Base-by-base conservation (phyloP, 768 basidiomycete species). In the Candolleomyces aberdarensis region DNA sequence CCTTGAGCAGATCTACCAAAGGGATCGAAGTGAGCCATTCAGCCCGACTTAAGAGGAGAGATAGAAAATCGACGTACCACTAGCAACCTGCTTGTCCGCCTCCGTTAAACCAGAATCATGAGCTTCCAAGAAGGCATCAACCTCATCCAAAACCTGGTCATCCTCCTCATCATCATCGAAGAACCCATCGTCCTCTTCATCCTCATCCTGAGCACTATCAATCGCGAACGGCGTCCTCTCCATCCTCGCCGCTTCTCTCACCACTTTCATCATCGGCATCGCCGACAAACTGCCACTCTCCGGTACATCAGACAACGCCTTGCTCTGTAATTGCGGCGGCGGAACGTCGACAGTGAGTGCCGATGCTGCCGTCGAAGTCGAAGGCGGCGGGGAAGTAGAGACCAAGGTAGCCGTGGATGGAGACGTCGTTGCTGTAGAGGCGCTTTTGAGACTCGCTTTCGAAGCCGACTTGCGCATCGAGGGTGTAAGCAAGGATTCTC, bases 201-300 rank as follows among this genome's bases (percentile, higher is more conserved):
- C 92, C 11, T 89, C 91, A 60, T 93, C 92, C 56, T 87, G 89
- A 3, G 88, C 92, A 73, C 95, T 94, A 69, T 99, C 97, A 62
- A 98, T 97, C n/a, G 94, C 94, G 71, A 99, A 99, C 64, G 90
- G 89, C 26, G 93, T 94, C 47, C 96, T 80, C 71, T 96, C 92
- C 89, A 96, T 89, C 50, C 94, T 79, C 32, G 92, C 91, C 36
- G 92, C 92, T 39, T 89, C 89, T 64, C 85, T 90, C 55, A 89
- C 91, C 0, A 87, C 88, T 66, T 88, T 80, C 52, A 92, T 78
- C 77, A 90, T 83, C 6, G 88, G 82, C 70, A 86, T 78, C 20
- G 87, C 82, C 26, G 85, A 82, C 48, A 83, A 77, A 29, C 72
- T 72, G 14, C 74, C 77, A 46, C 70, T 76, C 54, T 77, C 76